These are phyloP conservation scores for Tinospora cordifolia DNA, from an alignment of 164 flowering plant species.

Conservation along the genomic window DNA sequence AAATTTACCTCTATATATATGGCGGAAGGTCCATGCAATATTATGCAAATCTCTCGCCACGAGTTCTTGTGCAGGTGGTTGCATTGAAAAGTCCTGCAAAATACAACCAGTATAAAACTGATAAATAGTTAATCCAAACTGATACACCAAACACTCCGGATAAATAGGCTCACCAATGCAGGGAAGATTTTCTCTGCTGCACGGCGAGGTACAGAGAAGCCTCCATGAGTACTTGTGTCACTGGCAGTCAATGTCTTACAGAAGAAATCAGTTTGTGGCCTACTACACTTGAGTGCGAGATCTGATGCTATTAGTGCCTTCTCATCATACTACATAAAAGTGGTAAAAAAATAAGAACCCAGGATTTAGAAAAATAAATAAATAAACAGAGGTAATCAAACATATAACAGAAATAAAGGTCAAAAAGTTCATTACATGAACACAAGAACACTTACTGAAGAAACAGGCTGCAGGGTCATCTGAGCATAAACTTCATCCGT, in stretches of 20 bases:
- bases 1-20: constrained; percentile 73
- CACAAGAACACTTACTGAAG: constrained; percentile 46
- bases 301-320: constrained; percentile 87
- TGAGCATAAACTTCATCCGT: constrained; percentile 98
- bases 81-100: constrained; percentile 76
- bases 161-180: constrained; percentile 52
- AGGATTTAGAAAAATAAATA: no score
- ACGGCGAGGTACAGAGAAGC: constrained; percentile 99
- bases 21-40: constrained; percentile 80
- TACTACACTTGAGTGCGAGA: constrained; percentile 63
- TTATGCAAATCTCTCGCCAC: constrained; percentile 88
- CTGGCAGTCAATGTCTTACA: constrained; percentile 96
- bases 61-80: constrained; percentile 97
- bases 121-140: background rate
- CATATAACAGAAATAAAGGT: background rate
- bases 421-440: no score
- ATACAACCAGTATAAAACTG: background rate
- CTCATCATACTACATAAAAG: constrained; percentile 65
- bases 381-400: no score
- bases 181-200: constrained; percentile 98
- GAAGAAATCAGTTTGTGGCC: constrained; percentile 86
- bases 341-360: background rate
- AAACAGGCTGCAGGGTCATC: constrained; percentile 96
- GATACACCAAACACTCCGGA: background rate
- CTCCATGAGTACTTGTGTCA: constrained; percentile 99